Base-by-base conservation (phyloP, 305 asterid genomes). In the Andrographis paniculata region DNA sequence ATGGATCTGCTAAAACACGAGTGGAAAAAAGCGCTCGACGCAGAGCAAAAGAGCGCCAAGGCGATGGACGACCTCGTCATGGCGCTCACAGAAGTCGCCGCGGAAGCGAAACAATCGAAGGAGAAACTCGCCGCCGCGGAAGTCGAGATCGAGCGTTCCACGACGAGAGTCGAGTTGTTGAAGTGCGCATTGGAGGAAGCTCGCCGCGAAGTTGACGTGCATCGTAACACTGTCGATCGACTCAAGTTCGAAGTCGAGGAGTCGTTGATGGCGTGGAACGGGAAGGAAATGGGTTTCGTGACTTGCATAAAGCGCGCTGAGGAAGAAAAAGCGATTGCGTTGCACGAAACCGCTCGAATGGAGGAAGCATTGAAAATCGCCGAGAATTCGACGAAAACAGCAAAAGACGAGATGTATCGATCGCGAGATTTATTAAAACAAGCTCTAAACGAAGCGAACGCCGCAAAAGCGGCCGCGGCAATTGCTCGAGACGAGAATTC, bases 51-150 rank as follows among this genome's bases (percentile, higher is more conserved):
- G 56, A 82, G 81, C 70, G 47, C 64, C 19, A 71, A 80, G 45
- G 98, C 98, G 0, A 80, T 91, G 98, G 98, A 91, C 35, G 94
- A 78, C 39, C 42, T 91, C 30, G 98, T 94, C 0, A 31, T 80
- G 33, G 95, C 84, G 0, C 53, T 91, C 16, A 76, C 71, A 51
- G 99, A 86, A 58, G 96, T 91, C 2, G 94, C 92, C 0, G 68
- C 80, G 0, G 94, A 91, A 62, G 67, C 94, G n/a, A 77, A 72
- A 19, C 81, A 65, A 39, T 72, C 79, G 0, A 86, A 78, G 55
- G 92, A 83, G 68, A 69, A 73, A 41, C 71, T 72, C 3, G 1
- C 15, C 1, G 6, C 50, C 9, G 52, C 73, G 0, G 65, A 62
- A 35, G 42, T 35, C 20, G 82, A 79, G 12, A 60, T 82, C 2